phyloP scores from a whole-genome alignment of 2,329 filamentous ascomycete species.

The Dothistroma septosporum region DNA sequence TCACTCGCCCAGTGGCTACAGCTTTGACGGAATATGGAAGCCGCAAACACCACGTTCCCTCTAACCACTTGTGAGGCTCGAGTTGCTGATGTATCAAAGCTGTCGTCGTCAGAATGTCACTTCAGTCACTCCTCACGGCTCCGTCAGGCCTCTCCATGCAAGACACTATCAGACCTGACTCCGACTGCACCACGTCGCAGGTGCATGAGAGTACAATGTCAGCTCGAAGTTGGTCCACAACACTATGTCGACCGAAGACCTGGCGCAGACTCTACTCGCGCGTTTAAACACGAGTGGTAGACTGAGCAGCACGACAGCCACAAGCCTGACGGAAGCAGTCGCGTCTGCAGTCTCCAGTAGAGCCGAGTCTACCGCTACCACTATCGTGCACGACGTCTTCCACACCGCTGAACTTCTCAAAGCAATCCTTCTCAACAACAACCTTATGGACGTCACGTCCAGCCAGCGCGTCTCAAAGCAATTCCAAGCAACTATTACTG shows the following conservation, averaged over 20 bases:
- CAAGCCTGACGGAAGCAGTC: not conserved
- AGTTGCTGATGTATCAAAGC: too few species aligned
- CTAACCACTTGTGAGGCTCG: too few species aligned
- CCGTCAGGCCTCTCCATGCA: not conserved
- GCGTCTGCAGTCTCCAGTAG: not conserved
- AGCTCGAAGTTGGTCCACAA: not conserved
- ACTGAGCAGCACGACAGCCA: not conserved
- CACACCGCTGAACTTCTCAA: constrained; percentile 5
- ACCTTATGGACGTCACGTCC: constrained; percentile 14
- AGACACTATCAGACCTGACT: not conserved
- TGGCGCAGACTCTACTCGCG: not conserved
- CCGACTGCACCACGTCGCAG: not conserved
- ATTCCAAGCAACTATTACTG: constrained; percentile 20
- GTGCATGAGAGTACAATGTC: not conserved
- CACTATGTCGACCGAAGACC: not conserved
- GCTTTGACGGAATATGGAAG: too few species aligned
- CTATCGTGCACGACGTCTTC: not conserved
- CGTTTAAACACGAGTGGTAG: not conserved
- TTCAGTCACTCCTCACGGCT: not conserved
- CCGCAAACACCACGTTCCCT: too few species aligned
- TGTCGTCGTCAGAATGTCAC: not conserved
- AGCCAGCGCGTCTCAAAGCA: constrained; percentile 23
- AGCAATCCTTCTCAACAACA: constrained; percentile 1
- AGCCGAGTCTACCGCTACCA: not conserved
- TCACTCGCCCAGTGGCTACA: too few species aligned